phyloP scores from a whole-genome alignment of 768 basidiomycete genomes.

The Xerocomus brunneocitrinus region DNA sequence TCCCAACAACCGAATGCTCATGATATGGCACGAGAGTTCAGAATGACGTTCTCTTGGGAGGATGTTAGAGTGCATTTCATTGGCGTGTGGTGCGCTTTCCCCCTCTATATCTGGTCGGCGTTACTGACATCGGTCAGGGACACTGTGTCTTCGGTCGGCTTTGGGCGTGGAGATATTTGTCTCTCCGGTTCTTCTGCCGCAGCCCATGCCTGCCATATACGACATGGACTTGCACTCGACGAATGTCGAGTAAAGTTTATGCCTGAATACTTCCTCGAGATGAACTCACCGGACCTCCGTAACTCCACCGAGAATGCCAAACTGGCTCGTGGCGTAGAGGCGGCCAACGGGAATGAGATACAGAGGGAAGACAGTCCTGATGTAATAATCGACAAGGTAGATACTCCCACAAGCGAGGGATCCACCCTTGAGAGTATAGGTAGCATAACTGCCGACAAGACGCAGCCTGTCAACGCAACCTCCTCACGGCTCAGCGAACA shows the following conservation, averaged over 20 bases:
- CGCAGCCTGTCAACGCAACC: not conserved
- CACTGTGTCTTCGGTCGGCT: slow-evolving; percentile 58
- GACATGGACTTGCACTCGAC: slow-evolving; percentile 61
- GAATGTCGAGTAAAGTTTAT: slow-evolving; percentile 57
- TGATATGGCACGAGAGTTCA: slow-evolving; percentile 31
- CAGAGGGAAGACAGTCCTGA: not conserved
- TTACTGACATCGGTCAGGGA: slow-evolving; percentile 39
- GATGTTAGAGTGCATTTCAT: slow-evolving; percentile 46
- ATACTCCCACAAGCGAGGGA: not conserved
- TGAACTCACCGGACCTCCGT: slow-evolving; percentile 18
- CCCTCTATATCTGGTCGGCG: not conserved
- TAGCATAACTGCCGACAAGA: not conserved
- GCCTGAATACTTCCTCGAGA: slow-evolving; percentile 32
- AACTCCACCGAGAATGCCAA: slow-evolving; percentile 23
- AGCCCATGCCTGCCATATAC: slow-evolving; percentile 50
- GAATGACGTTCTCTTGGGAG: slow-evolving; percentile 39
- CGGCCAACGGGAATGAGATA: not conserved
- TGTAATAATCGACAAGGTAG: not conserved
- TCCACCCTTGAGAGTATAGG: not conserved
- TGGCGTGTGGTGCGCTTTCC: slow-evolving; percentile 42
- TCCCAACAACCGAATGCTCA: slow-evolving; percentile 13
- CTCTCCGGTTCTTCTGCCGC: slow-evolving; percentile 55
- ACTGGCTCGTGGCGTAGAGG: not conserved
- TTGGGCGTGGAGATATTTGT: slow-evolving; percentile 39
- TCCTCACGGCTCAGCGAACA: not conserved